A percentile compares a stretch with the other conserved stretches of the same genome.
Conservation (phyloP, 495 filamentous ascomycete genomes). For the Penicillium paradoxum region DNA sequence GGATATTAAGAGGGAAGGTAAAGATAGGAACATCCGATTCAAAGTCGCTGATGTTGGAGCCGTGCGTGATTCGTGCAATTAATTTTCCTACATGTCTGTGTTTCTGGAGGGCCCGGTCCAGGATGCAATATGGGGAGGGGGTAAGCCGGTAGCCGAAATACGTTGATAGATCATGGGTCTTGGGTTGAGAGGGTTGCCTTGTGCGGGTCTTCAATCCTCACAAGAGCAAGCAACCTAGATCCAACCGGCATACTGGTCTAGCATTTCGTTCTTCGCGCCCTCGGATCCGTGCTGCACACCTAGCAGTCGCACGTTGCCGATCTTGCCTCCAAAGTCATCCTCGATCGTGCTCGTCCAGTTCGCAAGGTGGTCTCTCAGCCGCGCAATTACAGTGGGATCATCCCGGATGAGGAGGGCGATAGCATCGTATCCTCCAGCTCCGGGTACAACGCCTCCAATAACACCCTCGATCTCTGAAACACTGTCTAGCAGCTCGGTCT, state of each 20-base stretch:
- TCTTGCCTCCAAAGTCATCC: constrained; percentile 53
- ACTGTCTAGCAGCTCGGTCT: constrained; percentile 78
- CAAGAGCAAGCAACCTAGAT: constrained; percentile 21
- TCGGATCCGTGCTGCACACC: constrained; percentile 83
- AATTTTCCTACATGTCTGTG: not conserved
- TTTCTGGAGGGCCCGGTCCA: constrained; percentile 1
- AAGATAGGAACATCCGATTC: constrained; percentile 8
- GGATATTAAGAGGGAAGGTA: not conserved
- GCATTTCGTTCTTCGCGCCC: constrained; percentile 65
- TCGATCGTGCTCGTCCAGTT: constrained; percentile 55
- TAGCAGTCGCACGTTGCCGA: constrained; percentile 69
- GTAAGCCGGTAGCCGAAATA: constrained; percentile 1
- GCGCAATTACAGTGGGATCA: constrained; percentile 58
- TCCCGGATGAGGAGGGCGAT: constrained; percentile 76
- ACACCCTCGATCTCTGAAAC: constrained; percentile 69
- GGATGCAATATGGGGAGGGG: constrained; percentile 1
- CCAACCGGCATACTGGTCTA: constrained; percentile 61
- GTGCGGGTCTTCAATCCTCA: not conserved
- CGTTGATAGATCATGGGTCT: not conserved
- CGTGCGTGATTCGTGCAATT: constrained; percentile 7
- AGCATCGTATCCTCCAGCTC: constrained; percentile 92
- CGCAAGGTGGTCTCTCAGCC: constrained; percentile 57
- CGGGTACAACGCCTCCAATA: constrained; percentile 86
- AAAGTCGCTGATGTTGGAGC: constrained; percentile 4
- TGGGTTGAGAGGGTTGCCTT: not conserved